Conservation (phyloP, 306 rosid genomes). For the Pachyrhizus erosus region DNA sequence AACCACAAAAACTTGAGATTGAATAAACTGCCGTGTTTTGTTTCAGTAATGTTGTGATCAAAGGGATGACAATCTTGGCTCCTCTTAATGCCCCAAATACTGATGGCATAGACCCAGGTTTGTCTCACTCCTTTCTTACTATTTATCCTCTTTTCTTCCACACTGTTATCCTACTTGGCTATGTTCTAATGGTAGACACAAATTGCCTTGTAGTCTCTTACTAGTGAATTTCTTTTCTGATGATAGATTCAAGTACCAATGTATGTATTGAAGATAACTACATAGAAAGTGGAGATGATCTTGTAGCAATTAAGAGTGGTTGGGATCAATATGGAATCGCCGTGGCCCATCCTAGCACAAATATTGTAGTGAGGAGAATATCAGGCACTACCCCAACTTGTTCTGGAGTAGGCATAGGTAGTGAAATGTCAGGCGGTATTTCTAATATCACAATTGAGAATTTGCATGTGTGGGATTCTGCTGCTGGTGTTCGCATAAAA, state of each 20-base stretch:
- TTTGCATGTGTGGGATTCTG: constrained; percentile 90
- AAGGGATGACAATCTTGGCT: constrained; percentile 94
- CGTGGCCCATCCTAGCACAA: constrained; percentile 74
- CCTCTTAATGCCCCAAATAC: constrained; percentile 97
- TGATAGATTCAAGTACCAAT: constrained; percentile 78
- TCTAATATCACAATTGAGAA: constrained; percentile 75
- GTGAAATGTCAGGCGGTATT: constrained; percentile 97
- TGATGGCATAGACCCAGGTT: constrained; percentile 96
- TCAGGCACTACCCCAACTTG: constrained; percentile 97
- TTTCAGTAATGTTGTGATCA: constrained; percentile 91
- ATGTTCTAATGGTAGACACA: not conserved
- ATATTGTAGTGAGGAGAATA: constrained; percentile 81
- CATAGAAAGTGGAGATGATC: constrained; percentile 97
- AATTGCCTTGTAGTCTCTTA: not conserved
- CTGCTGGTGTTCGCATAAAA: constrained; percentile 84
- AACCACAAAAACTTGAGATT: constrained; percentile 27
- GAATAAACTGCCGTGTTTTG: constrained; percentile 25
- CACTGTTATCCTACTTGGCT: constrained; percentile 7
- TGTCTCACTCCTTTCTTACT: constrained; percentile 15
- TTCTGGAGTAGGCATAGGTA: constrained; percentile 95
- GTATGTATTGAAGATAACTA: constrained; percentile 94
- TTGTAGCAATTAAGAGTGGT: constrained; percentile 93
- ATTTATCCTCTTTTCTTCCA: not conserved
- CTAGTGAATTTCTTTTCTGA: constrained; percentile 29
- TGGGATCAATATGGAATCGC: constrained; percentile 96